These are phyloP conservation scores for Reticulascus tulasneorum DNA, from an alignment of 2,329 filamentous ascomycete genomes.

Conservation along the genomic window DNA sequence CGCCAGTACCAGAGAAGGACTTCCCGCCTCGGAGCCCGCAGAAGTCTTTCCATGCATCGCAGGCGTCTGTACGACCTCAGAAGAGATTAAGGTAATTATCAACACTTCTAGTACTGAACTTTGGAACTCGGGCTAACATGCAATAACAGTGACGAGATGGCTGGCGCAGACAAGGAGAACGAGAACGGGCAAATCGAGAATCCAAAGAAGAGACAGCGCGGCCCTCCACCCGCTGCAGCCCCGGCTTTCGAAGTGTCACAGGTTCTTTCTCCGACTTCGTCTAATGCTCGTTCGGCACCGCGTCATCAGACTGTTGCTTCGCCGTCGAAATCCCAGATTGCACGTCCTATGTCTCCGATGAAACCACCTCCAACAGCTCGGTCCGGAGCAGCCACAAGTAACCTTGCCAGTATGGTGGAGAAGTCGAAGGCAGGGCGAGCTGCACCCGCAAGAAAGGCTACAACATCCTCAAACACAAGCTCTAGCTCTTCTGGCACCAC, in stretches of 20 bases:
- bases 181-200: slow-evolving; percentile 54
- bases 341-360: slow-evolving; percentile 58
- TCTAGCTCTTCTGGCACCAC: slow-evolving; percentile 27
- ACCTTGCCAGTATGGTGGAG: slow-evolving; percentile 54
- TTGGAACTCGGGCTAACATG: slow-evolving; percentile 16
- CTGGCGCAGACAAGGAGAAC: slow-evolving; percentile 74
- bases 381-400: no score
- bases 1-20: slow-evolving; percentile 50
- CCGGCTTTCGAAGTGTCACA: slow-evolving; percentile 45
- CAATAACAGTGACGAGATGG: slow-evolving; percentile 55
- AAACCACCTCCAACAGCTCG: slow-evolving; percentile 45
- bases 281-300: slow-evolving; percentile 68
- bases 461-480: slow-evolving; percentile 39
- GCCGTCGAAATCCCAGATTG: slow-evolving; percentile 54
- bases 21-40: slow-evolving; percentile 29
- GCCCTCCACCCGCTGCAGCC: slow-evolving; percentile 36
- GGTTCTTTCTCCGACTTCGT: slow-evolving; percentile 77
- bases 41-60: slow-evolving; percentile 26
- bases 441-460: slow-evolving; percentile 41
- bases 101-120: slow-evolving; percentile 2
- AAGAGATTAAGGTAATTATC: slow-evolving; percentile 48
- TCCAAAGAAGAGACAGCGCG: slow-evolving; percentile 64
- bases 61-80: slow-evolving; percentile 21
- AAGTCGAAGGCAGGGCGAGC: slow-evolving; percentile 55
- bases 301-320: slow-evolving; percentile 44